Evolutionary conservation across 768 basidiomycete genomes (phyloP).

Genomic region (Mrakia hoshinonis): DNA sequence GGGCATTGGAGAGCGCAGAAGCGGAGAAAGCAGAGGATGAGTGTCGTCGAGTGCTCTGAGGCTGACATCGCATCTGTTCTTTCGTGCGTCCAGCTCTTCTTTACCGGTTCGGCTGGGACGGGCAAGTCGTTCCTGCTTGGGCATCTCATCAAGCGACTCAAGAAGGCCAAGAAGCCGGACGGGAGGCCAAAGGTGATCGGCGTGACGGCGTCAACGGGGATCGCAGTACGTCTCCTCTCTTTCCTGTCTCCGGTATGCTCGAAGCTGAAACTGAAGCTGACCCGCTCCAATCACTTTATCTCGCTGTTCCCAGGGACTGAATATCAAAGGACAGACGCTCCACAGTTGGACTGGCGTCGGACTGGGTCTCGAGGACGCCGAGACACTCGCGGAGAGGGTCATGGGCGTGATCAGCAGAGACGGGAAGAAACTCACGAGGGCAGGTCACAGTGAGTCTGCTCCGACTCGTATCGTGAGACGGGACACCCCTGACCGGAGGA

Average conservation of each 20-base stretch:
- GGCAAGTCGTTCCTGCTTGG: slow-evolving; percentile 24
- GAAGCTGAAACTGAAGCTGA: background rate
- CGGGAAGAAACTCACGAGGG: background rate
- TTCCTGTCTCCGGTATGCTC: background rate
- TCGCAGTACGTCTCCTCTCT: background rate
- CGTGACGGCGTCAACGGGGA: slow-evolving; percentile 27
- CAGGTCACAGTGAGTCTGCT: background rate
- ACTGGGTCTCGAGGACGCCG: background rate
- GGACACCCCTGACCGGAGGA: background rate
- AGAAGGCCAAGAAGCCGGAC: background rate
- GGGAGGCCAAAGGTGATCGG: background rate
- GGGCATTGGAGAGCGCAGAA: no score
- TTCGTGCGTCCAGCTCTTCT: background rate
- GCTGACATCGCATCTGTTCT: background rate
- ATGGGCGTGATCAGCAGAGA: background rate
- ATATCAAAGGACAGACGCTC: slow-evolving; percentile 15
- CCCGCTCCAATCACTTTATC: background rate
- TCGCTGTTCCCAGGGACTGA: background rate
- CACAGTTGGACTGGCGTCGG: slow-evolving; percentile 20
- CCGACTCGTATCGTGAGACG: background rate
- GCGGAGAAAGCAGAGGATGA: no score
- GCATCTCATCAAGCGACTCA: slow-evolving; percentile 8
- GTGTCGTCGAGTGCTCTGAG: background rate
- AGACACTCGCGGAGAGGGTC: background rate
- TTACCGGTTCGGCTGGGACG: slow-evolving; percentile 12